Conservation (phyloP, 208 protist genomes). For the Naegleria lovaniensis region DNA sequence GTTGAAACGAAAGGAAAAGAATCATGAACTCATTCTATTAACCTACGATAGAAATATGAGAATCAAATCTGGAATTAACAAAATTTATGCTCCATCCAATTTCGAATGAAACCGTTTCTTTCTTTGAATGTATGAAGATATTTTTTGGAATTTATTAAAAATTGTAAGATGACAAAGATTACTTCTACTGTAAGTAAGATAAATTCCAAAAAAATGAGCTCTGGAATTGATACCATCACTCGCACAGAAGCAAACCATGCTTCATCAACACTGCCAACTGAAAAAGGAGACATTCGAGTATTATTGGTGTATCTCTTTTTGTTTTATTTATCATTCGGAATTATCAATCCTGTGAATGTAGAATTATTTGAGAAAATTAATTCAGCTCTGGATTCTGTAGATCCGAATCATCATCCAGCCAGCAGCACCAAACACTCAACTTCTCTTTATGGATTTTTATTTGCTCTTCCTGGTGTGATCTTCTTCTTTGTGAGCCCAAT, state of each 20-base stretch:
- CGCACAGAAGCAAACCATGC: too few species aligned
- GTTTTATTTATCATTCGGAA: not conserved
- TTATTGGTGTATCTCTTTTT: not conserved
- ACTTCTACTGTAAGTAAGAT: too few species aligned
- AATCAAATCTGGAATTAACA: not conserved
- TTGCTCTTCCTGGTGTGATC: not conserved
- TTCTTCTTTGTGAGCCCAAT: not conserved
- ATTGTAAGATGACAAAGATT: too few species aligned
- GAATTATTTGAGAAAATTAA: not conserved
- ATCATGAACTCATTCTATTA: not conserved
- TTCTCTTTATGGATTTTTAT: not conserved
- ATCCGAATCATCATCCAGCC: not conserved
- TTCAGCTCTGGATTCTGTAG: not conserved
- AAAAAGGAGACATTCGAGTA: not conserved
- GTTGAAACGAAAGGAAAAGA: not conserved
- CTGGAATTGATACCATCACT: too few species aligned
- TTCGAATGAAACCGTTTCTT: not conserved
- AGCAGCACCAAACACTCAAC: not conserved
- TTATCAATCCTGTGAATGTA: not conserved
- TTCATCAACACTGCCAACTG: not conserved
- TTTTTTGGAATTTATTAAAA: too few species aligned
- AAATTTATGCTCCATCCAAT: not conserved
- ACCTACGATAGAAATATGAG: not conserved
- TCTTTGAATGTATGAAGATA: too few species aligned
- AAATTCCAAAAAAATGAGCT: not conserved